Evolutionary conservation across 495 filamentous ascomycete genomes (phyloP).

Genomic region (Diplogelasinospora grovesii): DNA sequence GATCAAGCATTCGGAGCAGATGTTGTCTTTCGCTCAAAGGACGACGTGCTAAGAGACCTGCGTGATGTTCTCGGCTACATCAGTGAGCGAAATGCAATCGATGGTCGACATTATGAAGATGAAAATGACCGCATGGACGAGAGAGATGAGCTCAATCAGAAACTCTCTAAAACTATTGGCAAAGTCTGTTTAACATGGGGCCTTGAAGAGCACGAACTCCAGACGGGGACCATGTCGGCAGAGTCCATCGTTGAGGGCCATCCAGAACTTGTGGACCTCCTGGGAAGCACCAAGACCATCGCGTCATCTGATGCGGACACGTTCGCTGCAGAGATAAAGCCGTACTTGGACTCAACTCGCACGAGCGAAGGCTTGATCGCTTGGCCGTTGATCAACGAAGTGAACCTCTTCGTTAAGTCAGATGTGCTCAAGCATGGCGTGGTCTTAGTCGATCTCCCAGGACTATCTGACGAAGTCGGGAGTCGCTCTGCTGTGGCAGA

Average conservation of each 20-base stretch:
- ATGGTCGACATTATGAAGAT: no score
- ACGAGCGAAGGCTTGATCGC: conserved; percentile 1
- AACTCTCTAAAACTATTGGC: neutral
- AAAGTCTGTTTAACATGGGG: conserved; percentile 10
- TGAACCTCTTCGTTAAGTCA: conserved; percentile 16
- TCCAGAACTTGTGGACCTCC: neutral
- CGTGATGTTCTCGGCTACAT: conserved; percentile 5
- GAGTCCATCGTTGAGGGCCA: conserved; percentile 3
- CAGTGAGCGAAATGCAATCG: neutral
- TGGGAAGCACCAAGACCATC: conserved; percentile 5
- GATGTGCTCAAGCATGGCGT: conserved; percentile 17
- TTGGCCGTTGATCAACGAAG: conserved; percentile 22
- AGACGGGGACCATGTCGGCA: conserved; percentile 16
- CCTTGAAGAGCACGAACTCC: conserved; percentile 12
- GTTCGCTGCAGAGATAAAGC: conserved; percentile 9
- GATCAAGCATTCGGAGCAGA: conserved; percentile 13
- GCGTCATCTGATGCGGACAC: conserved; percentile 5
- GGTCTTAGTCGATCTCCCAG: conserved; percentile 20
- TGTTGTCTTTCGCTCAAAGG: conserved; percentile 10
- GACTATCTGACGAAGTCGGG: conserved; percentile 16
- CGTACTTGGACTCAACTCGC: conserved; percentile 13
- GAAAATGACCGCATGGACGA: conserved; percentile 7
- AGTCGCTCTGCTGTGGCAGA: conserved; percentile 14
- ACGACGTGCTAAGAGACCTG: conserved; percentile 12
- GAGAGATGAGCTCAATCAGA: neutral